Evolutionary conservation across 176 grass and related monocot species (phyloP), one percentile per base, ranked within the genome.

Genomic region (Carex parvula): DNA sequence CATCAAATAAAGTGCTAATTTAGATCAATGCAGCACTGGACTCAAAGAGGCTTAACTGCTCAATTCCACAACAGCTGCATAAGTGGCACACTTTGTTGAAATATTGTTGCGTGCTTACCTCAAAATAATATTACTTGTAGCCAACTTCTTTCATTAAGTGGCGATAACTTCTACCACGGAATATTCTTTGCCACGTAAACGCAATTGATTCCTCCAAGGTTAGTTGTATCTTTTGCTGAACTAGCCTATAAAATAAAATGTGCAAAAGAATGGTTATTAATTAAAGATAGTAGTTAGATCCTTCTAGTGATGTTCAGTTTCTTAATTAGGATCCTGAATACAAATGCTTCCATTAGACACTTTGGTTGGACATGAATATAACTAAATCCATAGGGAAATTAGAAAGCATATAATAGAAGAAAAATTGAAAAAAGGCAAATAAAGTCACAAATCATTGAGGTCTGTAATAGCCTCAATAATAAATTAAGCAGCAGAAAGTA

Each of bases 91-190:
- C 67, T 70, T 70, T 70, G 39, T 44, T 18, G 21, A 72, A 24
- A 73, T 73, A 52, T 22, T 73, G 22, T 18, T 32, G 13, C 1
- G 12, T 77, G 73, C 50, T 83, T 67, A 24, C 80, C 62, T 83
- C 18, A 66, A 48, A 67, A 50, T 17, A 44, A 62, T 65, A 66
- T 68, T 94, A 94, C 80, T 99, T 99, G 82, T 95, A 99, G 82
- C 93, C 89, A 39, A 90, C 52, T 92, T 95, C 92, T 81, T 93
- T 99, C 93, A 95, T 93, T 35, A 95, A 92, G 60, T 99, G 93
- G 20, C 96, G 89, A 86, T 99, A 99, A 86, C 91, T 95, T 81
- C 93, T 88, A 2, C 93, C 91, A 65, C 88, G 86, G 74, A 98
- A 85, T 68, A 91, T 33, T 82, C 93, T 81, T 87, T 98, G 96